Base-by-base conservation (phyloP, 371 early-diverging fungal genomes). In the Nematocida ironsii region DNA sequence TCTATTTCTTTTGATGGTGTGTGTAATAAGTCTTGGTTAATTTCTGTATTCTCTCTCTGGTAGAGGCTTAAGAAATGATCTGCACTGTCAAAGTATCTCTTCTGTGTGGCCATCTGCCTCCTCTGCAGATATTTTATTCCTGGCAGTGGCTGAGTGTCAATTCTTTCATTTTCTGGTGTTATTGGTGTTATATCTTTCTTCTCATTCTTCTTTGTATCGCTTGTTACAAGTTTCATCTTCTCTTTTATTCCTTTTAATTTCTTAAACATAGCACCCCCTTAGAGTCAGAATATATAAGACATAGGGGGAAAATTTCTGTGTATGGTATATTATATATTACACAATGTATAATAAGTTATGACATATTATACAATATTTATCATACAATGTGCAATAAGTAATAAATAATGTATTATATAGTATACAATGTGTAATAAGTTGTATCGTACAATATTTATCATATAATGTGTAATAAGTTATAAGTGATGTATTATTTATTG, bases 1-100 rank as follows among this genome's bases (percentile, higher is more conserved):
- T 40, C 48, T 16, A 27, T 27, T 45, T 20, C 70, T 69, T 13
- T 72, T 57, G 72, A 33, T 9, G 6, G 16, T 40, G 25, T 58
- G 11, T 23, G n/a, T 9, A 58, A 4, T 23, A 23, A 23, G 0
- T 58, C 58, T 1, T 58, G 58, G 58, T 9, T 9, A n/a, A 1
- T 58, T 33, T 33, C n/a, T 13, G 54, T 54, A 13, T 54, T 54
- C 54, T 54, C 73, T n/a, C 39, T 69, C 55, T 76, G 55, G 76
- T 76, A 47, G 6, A 76, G 5, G 7, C 56, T 66, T 44, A 78
- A 42, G 45, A 78, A 78, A 54, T 78, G 48, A 23, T 78, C 80
- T 16, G 80, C 80, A 42, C 80, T 78, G 68, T 78, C 80, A 58
- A 78, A 78, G 45, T 68, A 78, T 23, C 42, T 6, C 44, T 78